These are phyloP conservation scores for Pseudogymnoascus sp. DNA, from an alignment of 2,329 filamentous ascomycete species.

Conservation along the genomic window DNA sequence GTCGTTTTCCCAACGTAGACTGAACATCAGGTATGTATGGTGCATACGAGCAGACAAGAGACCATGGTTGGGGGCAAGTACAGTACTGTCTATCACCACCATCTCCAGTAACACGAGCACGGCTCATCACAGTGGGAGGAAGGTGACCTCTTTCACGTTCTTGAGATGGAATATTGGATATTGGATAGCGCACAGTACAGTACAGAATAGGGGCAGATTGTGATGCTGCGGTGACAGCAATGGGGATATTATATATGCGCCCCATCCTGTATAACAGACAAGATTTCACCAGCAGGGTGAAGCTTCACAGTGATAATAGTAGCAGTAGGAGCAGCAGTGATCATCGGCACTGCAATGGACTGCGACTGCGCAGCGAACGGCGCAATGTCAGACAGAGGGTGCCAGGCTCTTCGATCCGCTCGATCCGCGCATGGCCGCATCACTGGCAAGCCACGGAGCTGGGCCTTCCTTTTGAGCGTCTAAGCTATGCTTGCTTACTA, in stretches of 20 bases:
- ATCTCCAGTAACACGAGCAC: neutral
- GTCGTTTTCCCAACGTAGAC: neutral
- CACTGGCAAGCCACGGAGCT: neutral
- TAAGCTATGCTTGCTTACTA: neutral
- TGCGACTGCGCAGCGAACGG: neutral
- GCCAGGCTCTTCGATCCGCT: neutral
- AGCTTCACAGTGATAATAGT: neutral
- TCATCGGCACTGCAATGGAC: neutral
- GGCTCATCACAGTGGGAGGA: neutral
- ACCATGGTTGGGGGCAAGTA: neutral
- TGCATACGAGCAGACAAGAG: neutral
- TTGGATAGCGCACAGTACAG: neutral
- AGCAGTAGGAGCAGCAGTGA: neutral
- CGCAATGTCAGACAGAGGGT: neutral
- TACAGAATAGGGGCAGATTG: neutral
- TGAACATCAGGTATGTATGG: neutral
- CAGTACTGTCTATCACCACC: slow-evolving; percentile 1
- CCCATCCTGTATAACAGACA: neutral
- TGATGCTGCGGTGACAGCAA: neutral
- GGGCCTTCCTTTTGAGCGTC: neutral
- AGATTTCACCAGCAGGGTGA: neutral
- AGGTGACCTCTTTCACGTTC: neutral
- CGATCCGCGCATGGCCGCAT: neutral
- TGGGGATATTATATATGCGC: neutral
- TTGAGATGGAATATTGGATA: neutral